Conservation (phyloP, 2,329 filamentous ascomycete genomes). For the Fusarium torreyae region DNA sequence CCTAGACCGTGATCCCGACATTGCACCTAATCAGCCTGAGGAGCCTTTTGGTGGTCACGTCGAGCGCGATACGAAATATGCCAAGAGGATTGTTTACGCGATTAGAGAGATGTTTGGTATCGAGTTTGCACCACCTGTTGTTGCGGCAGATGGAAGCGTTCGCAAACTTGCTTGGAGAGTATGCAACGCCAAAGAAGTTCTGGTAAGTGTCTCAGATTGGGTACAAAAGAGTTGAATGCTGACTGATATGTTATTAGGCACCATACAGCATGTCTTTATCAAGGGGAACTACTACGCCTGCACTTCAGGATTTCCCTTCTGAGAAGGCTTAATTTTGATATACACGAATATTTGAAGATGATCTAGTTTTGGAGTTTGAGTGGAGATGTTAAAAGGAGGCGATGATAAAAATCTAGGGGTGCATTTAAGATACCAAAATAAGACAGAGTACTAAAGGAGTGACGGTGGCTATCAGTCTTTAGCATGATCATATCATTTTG, state of each 20-base stretch:
- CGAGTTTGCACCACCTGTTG: constrained; percentile 93
- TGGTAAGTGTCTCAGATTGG: constrained; percentile 72
- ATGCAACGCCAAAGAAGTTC: constrained; percentile 93
- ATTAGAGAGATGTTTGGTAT: constrained; percentile 98
- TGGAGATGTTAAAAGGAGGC: constrained; percentile 3
- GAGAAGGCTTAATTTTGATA: constrained; percentile 39
- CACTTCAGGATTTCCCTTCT: constrained; percentile 58
- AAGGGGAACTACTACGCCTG: constrained; percentile 73
- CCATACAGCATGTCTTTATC: constrained; percentile 80
- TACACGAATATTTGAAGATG: background rate
- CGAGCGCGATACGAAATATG: constrained; percentile 89
- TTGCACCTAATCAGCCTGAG: constrained; percentile 84
- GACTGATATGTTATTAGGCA: constrained; percentile 63
- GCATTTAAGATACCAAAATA: constrained; percentile 37
- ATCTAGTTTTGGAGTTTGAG: background rate
- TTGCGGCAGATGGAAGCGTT: constrained; percentile 91
- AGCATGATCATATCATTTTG: no score
- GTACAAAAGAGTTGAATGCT: background rate
- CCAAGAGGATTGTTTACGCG: constrained; percentile 91
- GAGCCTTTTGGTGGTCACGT: constrained; percentile 89
- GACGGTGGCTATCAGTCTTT: background rate
- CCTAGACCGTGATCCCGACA: constrained; percentile 90
- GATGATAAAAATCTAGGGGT: constrained; percentile 6
- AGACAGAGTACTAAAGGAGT: background rate
- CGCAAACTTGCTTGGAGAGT: constrained; percentile 94